Base-by-base conservation (phyloP, 345 rosid species). In the Salix viminalis region DNA sequence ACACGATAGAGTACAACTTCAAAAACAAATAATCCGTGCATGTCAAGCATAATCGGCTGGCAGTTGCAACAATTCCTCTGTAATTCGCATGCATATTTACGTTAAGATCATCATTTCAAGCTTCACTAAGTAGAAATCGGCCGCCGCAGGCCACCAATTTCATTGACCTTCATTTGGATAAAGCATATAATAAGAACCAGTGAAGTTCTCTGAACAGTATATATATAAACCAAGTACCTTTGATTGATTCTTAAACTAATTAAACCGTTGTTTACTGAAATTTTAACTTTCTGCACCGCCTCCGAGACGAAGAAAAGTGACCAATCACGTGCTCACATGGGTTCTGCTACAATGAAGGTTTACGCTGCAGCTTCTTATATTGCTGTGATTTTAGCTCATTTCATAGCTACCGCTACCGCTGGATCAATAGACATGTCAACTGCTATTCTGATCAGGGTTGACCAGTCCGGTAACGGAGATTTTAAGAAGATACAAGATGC, bases 381-480 rank as follows among this genome's bases (percentile, higher is more conserved):
- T 41, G 30, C 70, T 14, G 37, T 80, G 71, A 37, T 85, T 12
- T 79, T 80, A 46, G 71, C 69, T 75, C 72, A 28, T 54, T 32
- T 70, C 71, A 79, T 82, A 81, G 84, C 77, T 75, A 44, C 48
- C 8, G 75, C 82, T 75, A 7, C 67, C n/a, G 28, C 66, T 1
- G 37, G 26, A 36, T 7, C 84, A 2, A 65, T 54, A 0, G 87
- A 83, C 71, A 67, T 60, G 68, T 83, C 92, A 0, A 74, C 79
- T 18, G 90, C 91, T 7, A 41, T 80, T 77, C 87, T 88, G 19
- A 75, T 92, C 70, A 83, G 80, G 28, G 96, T 92, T 48, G 97
- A 92, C 83, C 90, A 86, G 37, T 83, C 90, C 0, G 95, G 96
- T 14, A 85, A 83, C n/a, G 94, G 95, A 77, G 90, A 91, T 74